These are phyloP conservation scores for Aegilops speltoides DNA, from an alignment of 176 grass and related monocot species.

Conservation along the genomic window DNA sequence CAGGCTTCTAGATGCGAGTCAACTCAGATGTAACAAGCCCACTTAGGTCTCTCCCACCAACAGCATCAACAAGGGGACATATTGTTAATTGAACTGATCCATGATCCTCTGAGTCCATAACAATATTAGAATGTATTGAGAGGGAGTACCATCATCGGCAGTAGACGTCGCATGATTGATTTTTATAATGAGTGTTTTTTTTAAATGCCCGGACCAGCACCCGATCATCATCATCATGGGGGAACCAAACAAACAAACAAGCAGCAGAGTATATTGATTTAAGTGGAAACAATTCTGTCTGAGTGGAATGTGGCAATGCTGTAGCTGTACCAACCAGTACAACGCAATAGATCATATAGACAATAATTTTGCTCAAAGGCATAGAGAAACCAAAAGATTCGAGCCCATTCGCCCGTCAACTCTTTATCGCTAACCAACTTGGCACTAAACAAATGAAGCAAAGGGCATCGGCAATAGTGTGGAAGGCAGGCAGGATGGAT, in stretches of 20 bases:
- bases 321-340: neutral
- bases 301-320: constrained; percentile 5
- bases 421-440: constrained; percentile 26
- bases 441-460: constrained; percentile 13
- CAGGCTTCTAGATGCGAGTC: neutral
- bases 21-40: neutral
- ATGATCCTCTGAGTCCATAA: neutral
- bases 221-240: neutral
- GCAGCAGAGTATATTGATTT: neutral
- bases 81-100: neutral
- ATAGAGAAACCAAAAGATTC: neutral
- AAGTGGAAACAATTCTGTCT: constrained; percentile 5
- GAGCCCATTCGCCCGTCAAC: constrained; percentile 22
- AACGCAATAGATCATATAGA: neutral
- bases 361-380: neutral
- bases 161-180: neutral
- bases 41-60: neutral
- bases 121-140: neutral
- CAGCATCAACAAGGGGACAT: neutral
- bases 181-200: neutral
- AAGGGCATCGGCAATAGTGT: neutral
- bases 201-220: neutral
- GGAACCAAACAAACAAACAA: neutral
- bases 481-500: neutral
- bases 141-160: neutral